Conservation (phyloP, 2,329 filamentous ascomycete species). For the Fusarium hainanense region DNA sequence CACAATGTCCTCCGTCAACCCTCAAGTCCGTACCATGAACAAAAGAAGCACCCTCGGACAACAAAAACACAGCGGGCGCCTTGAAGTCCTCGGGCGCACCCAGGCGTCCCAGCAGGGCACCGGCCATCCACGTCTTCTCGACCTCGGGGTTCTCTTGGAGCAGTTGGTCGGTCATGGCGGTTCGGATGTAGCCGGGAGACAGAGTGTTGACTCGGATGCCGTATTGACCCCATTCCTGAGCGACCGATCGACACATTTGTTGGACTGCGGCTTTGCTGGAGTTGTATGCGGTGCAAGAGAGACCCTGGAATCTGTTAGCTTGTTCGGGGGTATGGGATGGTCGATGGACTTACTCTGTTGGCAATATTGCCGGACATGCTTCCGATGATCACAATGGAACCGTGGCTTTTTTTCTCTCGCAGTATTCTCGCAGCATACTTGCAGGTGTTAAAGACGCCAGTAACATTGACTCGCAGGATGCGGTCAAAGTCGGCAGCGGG, state of each 20-base stretch:
- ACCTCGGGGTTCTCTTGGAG: slow-evolving; percentile 60
- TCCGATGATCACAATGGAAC: slow-evolving; percentile 63
- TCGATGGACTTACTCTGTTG: slow-evolving; percentile 56
- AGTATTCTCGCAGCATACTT: slow-evolving; percentile 73
- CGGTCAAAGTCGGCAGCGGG: slow-evolving; percentile 70
- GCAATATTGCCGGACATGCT: slow-evolving; percentile 62
- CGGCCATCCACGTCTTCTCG: slow-evolving; percentile 64
- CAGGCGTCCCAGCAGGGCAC: slow-evolving; percentile 63
- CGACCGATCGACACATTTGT: slow-evolving; percentile 68
- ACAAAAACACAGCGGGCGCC: slow-evolving; percentile 65
- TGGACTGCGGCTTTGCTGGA: slow-evolving; percentile 71
- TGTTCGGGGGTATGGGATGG: background rate
- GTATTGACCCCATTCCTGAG: slow-evolving; percentile 70
- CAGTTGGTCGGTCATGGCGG: slow-evolving; percentile 60
- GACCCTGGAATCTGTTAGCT: slow-evolving; percentile 56
- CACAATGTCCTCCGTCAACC: slow-evolving; percentile 68
- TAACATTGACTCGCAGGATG: slow-evolving; percentile 76
- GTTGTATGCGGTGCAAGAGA: slow-evolving; percentile 73
- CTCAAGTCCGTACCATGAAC: slow-evolving; percentile 68
- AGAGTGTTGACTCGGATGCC: slow-evolving; percentile 75
- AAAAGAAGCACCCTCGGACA: slow-evolving; percentile 67
- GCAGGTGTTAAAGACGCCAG: slow-evolving; percentile 75
- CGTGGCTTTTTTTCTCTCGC: slow-evolving; percentile 54
- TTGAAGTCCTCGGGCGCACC: slow-evolving; percentile 68
- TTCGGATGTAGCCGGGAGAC: slow-evolving; percentile 67